A percentile compares a stretch with the other conserved stretches of the same genome.
phyloP scores from a whole-genome alignment of 768 basidiomycete genomes.

The Tylopilus felleus region DNA sequence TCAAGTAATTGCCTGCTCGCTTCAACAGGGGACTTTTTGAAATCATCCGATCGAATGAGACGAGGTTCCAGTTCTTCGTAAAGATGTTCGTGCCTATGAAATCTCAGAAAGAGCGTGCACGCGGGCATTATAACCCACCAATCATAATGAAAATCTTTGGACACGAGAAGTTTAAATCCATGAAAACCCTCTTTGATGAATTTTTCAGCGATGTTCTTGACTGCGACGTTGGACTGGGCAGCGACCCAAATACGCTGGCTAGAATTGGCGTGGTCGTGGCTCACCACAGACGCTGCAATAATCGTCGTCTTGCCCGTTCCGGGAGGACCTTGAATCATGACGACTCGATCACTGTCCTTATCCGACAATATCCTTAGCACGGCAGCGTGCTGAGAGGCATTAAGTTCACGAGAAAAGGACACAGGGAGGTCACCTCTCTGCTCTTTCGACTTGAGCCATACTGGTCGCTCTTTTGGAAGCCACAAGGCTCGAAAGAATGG shows the following conservation, averaged over 20 bases:
- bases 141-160: slow-evolving; percentile 44
- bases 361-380: slow-evolving; percentile 32
- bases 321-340: slow-evolving; percentile 36
- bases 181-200: slow-evolving; percentile 31
- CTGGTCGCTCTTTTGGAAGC: slow-evolving; percentile 16
- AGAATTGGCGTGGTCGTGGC: slow-evolving; percentile 12
- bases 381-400: slow-evolving; percentile 27
- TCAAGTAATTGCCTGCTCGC: slow-evolving; percentile 26
- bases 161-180: slow-evolving; percentile 42
- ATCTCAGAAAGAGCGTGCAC: background rate
- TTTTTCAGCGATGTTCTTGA: slow-evolving; percentile 53
- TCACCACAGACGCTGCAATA: slow-evolving; percentile 36
- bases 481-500: slow-evolving; percentile 30
- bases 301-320: slow-evolving; percentile 46
- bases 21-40: slow-evolving; percentile 16
- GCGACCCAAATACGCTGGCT: slow-evolving; percentile 35
- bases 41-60: slow-evolving; percentile 38
- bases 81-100: slow-evolving; percentile 48
- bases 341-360: slow-evolving; percentile 18
- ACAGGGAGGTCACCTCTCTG: background rate
- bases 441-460: slow-evolving; percentile 13
- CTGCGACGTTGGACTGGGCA: slow-evolving; percentile 50
- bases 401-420: slow-evolving; percentile 11
- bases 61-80: slow-evolving; percentile 34
- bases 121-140: slow-evolving; percentile 32